phyloP scores from a whole-genome alignment of 139 green algal genomes.

The Chlamydomonas applanata region DNA sequence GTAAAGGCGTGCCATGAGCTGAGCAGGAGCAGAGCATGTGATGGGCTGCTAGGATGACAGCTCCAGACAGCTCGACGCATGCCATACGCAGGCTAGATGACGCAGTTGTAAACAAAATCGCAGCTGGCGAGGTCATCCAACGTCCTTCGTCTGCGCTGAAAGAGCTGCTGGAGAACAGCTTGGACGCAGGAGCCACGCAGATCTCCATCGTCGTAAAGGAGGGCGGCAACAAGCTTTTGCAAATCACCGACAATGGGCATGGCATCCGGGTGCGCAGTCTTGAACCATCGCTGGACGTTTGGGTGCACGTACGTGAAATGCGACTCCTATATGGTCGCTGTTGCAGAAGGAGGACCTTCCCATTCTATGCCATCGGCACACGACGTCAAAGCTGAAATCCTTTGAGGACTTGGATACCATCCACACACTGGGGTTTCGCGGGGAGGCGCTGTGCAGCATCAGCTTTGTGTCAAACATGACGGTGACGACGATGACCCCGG shows the following conservation, averaged over 20 bases:
- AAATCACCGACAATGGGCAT: constrained; percentile 91
- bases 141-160: constrained; percentile 88
- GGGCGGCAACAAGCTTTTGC: constrained; percentile 88
- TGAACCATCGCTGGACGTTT: background rate
- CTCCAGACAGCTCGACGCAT: too few relatives aligned
- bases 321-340: background rate
- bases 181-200: constrained; percentile 86
- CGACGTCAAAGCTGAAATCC: constrained; percentile 88
- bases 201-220: constrained; percentile 87
- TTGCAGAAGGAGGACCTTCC: constrained; percentile 79
- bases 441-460: constrained; percentile 91
- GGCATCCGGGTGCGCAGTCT: constrained; percentile 70
- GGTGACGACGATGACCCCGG: constrained; percentile 87
- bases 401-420: constrained; percentile 90
- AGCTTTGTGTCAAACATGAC: constrained; percentile 87
- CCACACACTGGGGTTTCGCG: constrained; percentile 90
- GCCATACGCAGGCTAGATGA: constrained; percentile 53
- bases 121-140: constrained; percentile 92
- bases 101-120: constrained; percentile 91
- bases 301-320: background rate
- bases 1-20: too few relatives aligned
- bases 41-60: too few relatives aligned
- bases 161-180: constrained; percentile 96
- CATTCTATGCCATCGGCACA: constrained; percentile 76
- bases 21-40: too few relatives aligned